Evolutionary conservation across 345 rosid genomes (phyloP).

Genomic region (Eutrema heterophyllum): DNA sequence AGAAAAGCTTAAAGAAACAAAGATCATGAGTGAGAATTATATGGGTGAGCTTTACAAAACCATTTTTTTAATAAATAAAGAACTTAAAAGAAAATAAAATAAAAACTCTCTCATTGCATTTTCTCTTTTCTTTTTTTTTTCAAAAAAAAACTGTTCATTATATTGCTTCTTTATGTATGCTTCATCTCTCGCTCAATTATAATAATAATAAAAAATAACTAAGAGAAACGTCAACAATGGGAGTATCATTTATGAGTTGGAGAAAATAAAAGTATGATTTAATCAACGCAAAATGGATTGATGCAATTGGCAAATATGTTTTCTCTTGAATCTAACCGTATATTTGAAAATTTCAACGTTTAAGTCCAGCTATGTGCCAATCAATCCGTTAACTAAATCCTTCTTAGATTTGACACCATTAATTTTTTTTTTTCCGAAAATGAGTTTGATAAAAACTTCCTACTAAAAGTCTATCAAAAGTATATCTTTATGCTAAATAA

Average conservation of each 20-base stretch:
- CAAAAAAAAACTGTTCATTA: background rate
- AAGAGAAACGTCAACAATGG: conserved; percentile 14
- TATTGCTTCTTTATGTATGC: background rate
- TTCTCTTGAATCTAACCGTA: background rate
- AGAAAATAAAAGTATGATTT: background rate
- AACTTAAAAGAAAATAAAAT: background rate
- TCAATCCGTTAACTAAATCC: background rate
- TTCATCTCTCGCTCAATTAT: background rate
- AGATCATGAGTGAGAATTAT: conserved; percentile 85
- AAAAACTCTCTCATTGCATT: conserved; percentile 1
- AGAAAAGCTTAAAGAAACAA: conserved; percentile 65
- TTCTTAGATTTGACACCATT: background rate
- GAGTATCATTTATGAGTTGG: conserved; percentile 9
- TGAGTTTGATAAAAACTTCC: background rate
- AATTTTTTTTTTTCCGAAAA: background rate
- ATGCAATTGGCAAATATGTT: background rate
- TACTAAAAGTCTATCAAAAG: background rate
- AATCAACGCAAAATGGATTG: conserved; percentile 4
- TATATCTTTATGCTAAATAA: background rate
- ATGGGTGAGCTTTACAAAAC: conserved; percentile 42
- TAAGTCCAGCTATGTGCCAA: background rate
- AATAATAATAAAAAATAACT: background rate
- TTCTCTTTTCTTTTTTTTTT: background rate
- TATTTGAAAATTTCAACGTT: conserved; percentile 3
- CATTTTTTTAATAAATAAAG: background rate